phyloP scores from a whole-genome alignment of 2,329 filamentous ascomycete genomes.

The Bertia moriformis region DNA sequence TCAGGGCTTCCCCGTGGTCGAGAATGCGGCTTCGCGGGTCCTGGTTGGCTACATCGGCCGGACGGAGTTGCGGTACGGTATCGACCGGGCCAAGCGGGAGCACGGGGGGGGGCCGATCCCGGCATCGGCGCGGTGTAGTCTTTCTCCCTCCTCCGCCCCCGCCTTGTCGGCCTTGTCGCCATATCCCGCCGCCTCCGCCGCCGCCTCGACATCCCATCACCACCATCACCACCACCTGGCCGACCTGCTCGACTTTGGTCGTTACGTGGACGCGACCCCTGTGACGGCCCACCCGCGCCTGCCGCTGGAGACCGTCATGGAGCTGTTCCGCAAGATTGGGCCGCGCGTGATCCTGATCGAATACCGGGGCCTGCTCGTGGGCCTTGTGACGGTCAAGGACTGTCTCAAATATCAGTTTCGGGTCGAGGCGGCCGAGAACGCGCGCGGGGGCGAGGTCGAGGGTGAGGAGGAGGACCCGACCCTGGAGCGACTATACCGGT shows the following conservation, averaged over 20 bases:
- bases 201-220: slow-evolving; percentile 33
- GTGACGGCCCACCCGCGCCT: slow-evolving; percentile 82
- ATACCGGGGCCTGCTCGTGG: slow-evolving; percentile 68
- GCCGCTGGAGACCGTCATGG: slow-evolving; percentile 92
- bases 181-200: slow-evolving; percentile 40
- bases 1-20: slow-evolving; percentile 85
- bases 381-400: slow-evolving; percentile 90
- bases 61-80: slow-evolving; percentile 79
- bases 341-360: slow-evolving; percentile 87
- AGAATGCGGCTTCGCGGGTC: slow-evolving; percentile 53
- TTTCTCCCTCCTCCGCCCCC: slow-evolving; percentile 33
- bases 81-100: slow-evolving; percentile 64
- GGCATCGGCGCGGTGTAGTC: slow-evolving; percentile 59
- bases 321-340: slow-evolving; percentile 94
- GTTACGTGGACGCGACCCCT: slow-evolving; percentile 79
- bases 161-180: slow-evolving; percentile 35
- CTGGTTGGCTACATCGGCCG: slow-evolving; percentile 84
- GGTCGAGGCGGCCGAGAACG: slow-evolving; percentile 72
- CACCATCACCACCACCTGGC: no score
- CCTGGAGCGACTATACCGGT: slow-evolving; percentile 52
- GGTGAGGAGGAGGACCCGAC: no score
- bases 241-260: slow-evolving; percentile 75
- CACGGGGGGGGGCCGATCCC: slow-evolving; percentile 43
- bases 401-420: slow-evolving; percentile 96
- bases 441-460: slow-evolving; percentile 39